Evolutionary conservation across 495 filamentous ascomycete species (phyloP).

Genomic region (Darksidea phi): DNA sequence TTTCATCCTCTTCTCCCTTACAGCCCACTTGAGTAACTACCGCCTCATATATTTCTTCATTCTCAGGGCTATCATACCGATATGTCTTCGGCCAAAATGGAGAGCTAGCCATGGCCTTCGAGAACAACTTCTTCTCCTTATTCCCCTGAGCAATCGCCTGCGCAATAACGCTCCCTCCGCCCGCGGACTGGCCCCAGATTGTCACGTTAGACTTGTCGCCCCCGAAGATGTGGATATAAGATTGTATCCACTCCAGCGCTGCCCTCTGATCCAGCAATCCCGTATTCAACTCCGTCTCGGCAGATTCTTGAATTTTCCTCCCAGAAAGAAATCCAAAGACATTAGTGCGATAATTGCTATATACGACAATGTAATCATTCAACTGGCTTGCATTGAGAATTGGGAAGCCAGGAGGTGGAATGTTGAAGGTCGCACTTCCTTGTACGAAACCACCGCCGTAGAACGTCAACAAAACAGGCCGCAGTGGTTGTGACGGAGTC

Average conservation of each 20-base stretch:
- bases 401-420: conserved; percentile 58
- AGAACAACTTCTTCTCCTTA: conserved; percentile 39
- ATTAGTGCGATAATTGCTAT: conserved; percentile 57
- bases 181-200: conserved; percentile 50
- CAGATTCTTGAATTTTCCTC: conserved; percentile 49
- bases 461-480: conserved; percentile 60
- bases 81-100: conserved; percentile 65
- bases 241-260: conserved; percentile 38
- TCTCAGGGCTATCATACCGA: conserved; percentile 49
- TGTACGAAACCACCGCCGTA: conserved; percentile 65
- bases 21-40: conserved; percentile 52
- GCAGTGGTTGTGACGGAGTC: conserved; percentile 29
- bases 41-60: conserved; percentile 52
- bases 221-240: conserved; percentile 38
- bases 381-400: conserved; percentile 51
- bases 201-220: conserved; percentile 38
- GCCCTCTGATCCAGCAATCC: conserved; percentile 41
- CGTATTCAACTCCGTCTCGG: conserved; percentile 45
- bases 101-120: conserved; percentile 57
- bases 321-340: conserved; percentile 61
- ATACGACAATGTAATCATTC: conserved; percentile 55
- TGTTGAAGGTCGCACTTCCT: conserved; percentile 52
- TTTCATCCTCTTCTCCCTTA: conserved; percentile 40
- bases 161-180: conserved; percentile 56
- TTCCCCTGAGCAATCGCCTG: conserved; percentile 53